These are phyloP conservation scores for Eucalyptus coolabah DNA, from an alignment of 345 rosid species.

Conservation along the genomic window DNA sequence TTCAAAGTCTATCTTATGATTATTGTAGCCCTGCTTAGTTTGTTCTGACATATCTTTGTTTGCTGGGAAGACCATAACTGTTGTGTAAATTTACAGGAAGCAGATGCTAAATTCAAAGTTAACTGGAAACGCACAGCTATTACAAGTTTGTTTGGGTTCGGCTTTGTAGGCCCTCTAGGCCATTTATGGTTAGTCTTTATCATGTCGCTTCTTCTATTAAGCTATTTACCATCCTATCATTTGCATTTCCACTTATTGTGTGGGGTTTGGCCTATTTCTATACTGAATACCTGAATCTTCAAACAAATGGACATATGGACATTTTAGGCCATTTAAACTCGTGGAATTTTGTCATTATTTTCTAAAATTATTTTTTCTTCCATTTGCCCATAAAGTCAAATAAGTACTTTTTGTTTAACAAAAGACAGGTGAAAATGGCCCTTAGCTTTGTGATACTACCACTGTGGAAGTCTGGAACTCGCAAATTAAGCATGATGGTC, in stretches of 20 bases:
- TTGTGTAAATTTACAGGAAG: background rate
- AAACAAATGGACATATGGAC: background rate
- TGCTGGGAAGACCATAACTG: background rate
- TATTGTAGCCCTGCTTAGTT: background rate
- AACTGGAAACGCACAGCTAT: background rate
- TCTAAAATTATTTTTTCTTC: background rate
- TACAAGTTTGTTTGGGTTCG: background rate
- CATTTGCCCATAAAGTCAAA: background rate
- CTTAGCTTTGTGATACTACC: background rate
- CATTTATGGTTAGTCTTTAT: background rate
- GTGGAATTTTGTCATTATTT: background rate
- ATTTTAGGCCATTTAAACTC: background rate
- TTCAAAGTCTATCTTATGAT: background rate
- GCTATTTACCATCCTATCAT: background rate
- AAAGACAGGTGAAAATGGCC: background rate
- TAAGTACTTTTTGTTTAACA: background rate
- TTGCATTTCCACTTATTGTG: background rate
- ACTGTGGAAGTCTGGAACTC: background rate
- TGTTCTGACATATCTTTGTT: background rate
- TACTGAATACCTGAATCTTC: background rate
- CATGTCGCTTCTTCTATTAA: background rate
- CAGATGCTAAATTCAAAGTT: background rate
- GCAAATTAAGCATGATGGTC: background rate
- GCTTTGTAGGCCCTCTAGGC: slow-evolving; percentile 2
- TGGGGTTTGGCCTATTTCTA: background rate